Evolutionary conservation across 169 alveolate genomes (phyloP).

Genomic region (Babesia ovata): DNA sequence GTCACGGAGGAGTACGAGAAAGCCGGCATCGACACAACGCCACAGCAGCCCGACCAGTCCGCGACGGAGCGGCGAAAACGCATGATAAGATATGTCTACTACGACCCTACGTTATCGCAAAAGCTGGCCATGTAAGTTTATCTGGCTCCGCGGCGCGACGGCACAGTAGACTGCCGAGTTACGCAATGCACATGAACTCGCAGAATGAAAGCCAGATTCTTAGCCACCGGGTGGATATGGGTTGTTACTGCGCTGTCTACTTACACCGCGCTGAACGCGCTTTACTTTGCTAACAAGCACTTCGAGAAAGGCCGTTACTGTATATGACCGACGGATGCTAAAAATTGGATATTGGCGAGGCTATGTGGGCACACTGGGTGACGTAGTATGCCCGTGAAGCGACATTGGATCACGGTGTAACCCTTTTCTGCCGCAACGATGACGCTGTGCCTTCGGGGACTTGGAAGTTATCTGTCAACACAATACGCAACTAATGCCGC

Average conservation of each 20-base stretch:
- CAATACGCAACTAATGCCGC: too few species aligned
- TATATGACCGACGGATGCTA: background rate
- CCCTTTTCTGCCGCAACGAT: too few species aligned
- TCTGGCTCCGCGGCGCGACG: background rate
- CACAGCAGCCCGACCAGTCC: slow-evolving; percentile 5
- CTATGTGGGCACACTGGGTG: too few species aligned
- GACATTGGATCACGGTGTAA: too few species aligned
- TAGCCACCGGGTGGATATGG: slow-evolving; percentile 70
- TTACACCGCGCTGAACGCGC: slow-evolving; percentile 25
- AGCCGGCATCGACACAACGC: background rate
- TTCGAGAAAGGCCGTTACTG: slow-evolving; percentile 48
- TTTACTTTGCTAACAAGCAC: slow-evolving; percentile 21
- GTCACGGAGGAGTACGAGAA: slow-evolving; percentile 42
- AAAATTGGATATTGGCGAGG: too few species aligned
- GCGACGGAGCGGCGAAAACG: slow-evolving; percentile 22
- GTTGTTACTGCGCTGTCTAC: slow-evolving; percentile 35
- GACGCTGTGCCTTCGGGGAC: too few species aligned
- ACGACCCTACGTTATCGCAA: slow-evolving; percentile 55
- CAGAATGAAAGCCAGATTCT: slow-evolving; percentile 54
- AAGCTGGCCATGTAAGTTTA: slow-evolving; percentile 53
- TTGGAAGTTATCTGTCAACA: too few species aligned
- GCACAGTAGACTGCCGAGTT: background rate
- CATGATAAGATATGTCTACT: slow-evolving; percentile 51
- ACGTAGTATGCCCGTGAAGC: too few species aligned
- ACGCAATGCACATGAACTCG: slow-evolving; percentile 3